Evolutionary conservation across 345 rosid genomes (phyloP), one percentile per base, ranked within the genome.

Genomic region (Diplotaxis tenuifolia): DNA sequence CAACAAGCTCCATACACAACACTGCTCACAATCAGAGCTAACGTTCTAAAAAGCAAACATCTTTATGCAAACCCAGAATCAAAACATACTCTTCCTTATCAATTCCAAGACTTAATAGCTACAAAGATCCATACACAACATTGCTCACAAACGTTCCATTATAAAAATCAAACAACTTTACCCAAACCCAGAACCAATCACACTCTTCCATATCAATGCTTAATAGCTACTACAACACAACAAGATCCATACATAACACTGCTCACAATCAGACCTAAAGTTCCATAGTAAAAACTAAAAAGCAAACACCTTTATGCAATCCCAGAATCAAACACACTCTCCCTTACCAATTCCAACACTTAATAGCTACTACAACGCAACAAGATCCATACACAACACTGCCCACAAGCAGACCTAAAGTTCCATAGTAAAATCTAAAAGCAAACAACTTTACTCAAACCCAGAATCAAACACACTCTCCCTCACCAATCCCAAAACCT

Each of bases 81-180:
- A 60, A 50, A 1, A 34, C 23, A 21, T 2, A 54, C 28, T 18
- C 6, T 22, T 31, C 40, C 7, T 32, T 40, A 9, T 20, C 62
- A 65, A 31, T 63, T 63, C 56, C 12, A 20, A 63, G 16, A 14
- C 49, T 59, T 72, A 38, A 12, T 3, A 53, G 18, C 36, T 18
- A 63, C 38, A 20, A 42, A 7, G n/a, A 52, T 36, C 16, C 42
- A 32, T n/a, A 68, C 58, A 60, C 25, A 23, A 23, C 25, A 23
- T 23, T 23, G 25, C 1, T n/a, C 25, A 3, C 31, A n/a, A 9
- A 53, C 75, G 1, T 22, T 16, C 9, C 62, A 32, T 0, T 34
- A 11, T 27, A 8, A 64, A 12, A 73, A 65, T 45, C 14, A 67
- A 67, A 38, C 32, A 67, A 8, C 62, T 67, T 60, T 34, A 59